phyloP scores from a whole-genome alignment of 768 basidiomycete genomes.

The Russula brevipes region DNA sequence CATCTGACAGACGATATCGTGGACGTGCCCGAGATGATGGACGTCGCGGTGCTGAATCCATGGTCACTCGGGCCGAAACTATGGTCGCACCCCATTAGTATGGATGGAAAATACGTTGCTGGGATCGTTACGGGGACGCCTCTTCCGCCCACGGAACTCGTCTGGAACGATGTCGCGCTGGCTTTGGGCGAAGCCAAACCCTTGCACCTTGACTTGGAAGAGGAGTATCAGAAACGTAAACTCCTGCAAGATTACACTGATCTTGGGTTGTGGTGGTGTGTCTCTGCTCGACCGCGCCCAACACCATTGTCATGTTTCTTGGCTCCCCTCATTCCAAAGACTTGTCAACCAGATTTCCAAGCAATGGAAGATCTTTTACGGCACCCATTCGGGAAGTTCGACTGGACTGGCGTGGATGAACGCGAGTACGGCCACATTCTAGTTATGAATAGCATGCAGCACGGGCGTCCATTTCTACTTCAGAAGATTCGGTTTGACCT shows the following conservation, averaged over 20 bases:
- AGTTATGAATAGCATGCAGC: slow-evolving; percentile 50
- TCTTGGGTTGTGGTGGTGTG: slow-evolving; percentile 54
- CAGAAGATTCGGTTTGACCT: slow-evolving; percentile 59
- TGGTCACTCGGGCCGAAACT: slow-evolving; percentile 54
- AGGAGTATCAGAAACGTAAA: slow-evolving; percentile 43
- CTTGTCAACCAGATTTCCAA: slow-evolving; percentile 49
- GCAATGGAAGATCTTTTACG: slow-evolving; percentile 48
- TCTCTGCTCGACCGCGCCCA: slow-evolving; percentile 52
- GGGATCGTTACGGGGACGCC: slow-evolving; percentile 65
- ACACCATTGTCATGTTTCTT: slow-evolving; percentile 56
- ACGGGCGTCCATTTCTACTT: slow-evolving; percentile 53
- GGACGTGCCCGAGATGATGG: slow-evolving; percentile 49
- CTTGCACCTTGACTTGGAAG: slow-evolving; percentile 41
- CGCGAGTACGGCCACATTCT: slow-evolving; percentile 47
- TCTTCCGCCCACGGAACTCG: slow-evolving; percentile 46
- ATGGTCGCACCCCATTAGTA: slow-evolving; percentile 58
- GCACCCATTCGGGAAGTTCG: slow-evolving; percentile 44
- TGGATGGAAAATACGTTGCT: slow-evolving; percentile 47
- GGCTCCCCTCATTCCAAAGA: slow-evolving; percentile 51
- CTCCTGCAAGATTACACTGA: slow-evolving; percentile 64
- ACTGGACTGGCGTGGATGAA: slow-evolving; percentile 54
- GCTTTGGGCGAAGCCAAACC: slow-evolving; percentile 32
- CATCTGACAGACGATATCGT: slow-evolving; percentile 42
- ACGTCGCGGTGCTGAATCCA: slow-evolving; percentile 58
- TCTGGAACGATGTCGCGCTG: slow-evolving; percentile 36